Percentiles rank a stretch among this genome's conserved stretches.
Evolutionary conservation across 306 rosid genomes (phyloP).

Genomic region (Hippophae tibetana): DNA sequence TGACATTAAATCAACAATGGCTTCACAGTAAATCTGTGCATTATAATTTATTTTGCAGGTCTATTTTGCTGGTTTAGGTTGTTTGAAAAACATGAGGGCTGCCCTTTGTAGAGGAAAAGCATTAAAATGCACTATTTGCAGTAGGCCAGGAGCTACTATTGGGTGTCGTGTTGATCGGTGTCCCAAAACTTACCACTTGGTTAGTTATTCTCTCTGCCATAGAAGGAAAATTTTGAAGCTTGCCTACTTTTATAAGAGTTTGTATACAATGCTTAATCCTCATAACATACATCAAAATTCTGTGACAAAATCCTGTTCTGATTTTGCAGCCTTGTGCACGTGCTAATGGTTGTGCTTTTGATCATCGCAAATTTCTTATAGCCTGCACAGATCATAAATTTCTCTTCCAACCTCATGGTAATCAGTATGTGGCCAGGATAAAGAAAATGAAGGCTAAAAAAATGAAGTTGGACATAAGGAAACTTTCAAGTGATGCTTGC

Average conservation of each 20-base stretch:
- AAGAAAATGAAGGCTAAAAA: conserved; percentile 79
- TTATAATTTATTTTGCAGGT: conserved; percentile 55
- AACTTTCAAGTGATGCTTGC: conserved; percentile 65
- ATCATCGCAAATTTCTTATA: conserved; percentile 96
- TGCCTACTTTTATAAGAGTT: conserved; percentile 16
- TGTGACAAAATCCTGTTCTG: background rate
- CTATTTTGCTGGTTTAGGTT: conserved; percentile 95
- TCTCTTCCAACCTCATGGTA: conserved; percentile 77
- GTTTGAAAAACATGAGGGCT: conserved; percentile 91
- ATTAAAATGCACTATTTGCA: conserved; percentile 90
- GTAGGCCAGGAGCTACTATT: conserved; percentile 90
- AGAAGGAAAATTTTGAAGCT: conserved; percentile 10
- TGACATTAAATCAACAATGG: conserved; percentile 4
- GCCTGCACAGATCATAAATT: conserved; percentile 94
- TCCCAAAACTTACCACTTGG: conserved; percentile 96
- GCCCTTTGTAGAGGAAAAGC: conserved; percentile 95
- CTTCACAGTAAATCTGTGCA: conserved; percentile 6
- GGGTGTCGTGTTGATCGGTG: conserved; percentile 99
- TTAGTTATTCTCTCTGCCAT: conserved; percentile 29
- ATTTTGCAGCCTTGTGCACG: conserved; percentile 92
- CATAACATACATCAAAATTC: background rate
- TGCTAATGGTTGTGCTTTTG: conserved; percentile 85
- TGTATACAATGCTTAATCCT: background rate
- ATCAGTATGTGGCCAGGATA: conserved; percentile 47
- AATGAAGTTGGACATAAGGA: conserved; percentile 76